These are phyloP conservation scores for Cyberlindnera maritima DNA, from an alignment of 805 yeast genomes.

Conservation along the genomic window DNA sequence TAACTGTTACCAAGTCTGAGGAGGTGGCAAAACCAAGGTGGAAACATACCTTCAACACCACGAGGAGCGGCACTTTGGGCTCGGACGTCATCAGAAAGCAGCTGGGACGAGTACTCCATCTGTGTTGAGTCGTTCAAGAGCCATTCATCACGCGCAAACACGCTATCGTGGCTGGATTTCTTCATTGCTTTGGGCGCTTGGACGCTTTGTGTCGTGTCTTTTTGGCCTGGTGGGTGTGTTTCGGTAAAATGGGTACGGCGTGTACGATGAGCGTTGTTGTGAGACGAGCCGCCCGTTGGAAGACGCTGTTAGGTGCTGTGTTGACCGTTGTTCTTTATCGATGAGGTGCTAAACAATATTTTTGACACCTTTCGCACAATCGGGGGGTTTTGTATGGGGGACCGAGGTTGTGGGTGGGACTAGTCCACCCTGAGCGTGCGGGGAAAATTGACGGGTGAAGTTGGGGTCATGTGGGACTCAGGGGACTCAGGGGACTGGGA, in stretches of 20 bases:
- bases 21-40: neutral
- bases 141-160: slow-evolving; percentile 4
- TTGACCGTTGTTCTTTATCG: neutral
- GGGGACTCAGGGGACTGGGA: neutral
- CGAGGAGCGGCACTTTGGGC: slow-evolving; percentile 1
- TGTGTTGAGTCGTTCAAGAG: slow-evolving; percentile 2
- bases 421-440: neutral
- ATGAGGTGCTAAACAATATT: neutral
- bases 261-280: neutral
- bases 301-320: neutral
- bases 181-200: slow-evolving; percentile 1
- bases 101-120: neutral
- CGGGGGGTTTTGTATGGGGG: neutral
- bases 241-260: neutral
- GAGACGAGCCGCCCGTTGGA: neutral
- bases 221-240: neutral
- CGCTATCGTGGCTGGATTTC: slow-evolving; percentile 3
- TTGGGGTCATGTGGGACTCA: neutral
- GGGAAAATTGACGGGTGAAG: neutral
- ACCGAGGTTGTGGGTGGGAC: neutral
- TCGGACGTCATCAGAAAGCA: neutral
- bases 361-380: neutral
- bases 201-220: neutral
- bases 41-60: slow-evolving; percentile 8
- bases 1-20: too few relatives aligned